phyloP scores from a whole-genome alignment of 495 filamentous ascomycete species.

The Aspergillus wentii region DNA sequence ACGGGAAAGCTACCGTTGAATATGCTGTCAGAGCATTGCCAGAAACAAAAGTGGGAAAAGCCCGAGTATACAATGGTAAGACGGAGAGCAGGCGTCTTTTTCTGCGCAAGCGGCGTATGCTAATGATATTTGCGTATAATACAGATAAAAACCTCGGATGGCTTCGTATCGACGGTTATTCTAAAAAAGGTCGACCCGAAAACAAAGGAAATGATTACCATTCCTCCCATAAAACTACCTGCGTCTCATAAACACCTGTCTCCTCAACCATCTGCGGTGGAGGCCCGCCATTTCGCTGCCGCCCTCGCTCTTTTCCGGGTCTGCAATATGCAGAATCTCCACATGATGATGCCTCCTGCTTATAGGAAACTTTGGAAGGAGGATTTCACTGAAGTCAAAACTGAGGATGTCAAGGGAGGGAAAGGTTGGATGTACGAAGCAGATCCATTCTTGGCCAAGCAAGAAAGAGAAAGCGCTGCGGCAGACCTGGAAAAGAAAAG shows the following conservation, averaged over 20 bases:
- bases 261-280: constrained; percentile 67
- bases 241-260: constrained; percentile 64
- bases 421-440: constrained; percentile 92
- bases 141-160: constrained; percentile 50
- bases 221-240: constrained; percentile 81
- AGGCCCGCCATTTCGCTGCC: constrained; percentile 89
- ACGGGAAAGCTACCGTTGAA: constrained; percentile 94
- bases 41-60: constrained; percentile 91
- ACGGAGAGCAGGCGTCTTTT: neutral
- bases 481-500: constrained; percentile 67
- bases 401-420: constrained; percentile 67
- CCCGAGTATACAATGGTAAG: constrained; percentile 81
- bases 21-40: constrained; percentile 88
- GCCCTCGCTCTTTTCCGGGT: constrained; percentile 87
- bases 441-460: constrained; percentile 79
- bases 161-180: constrained; percentile 73
- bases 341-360: constrained; percentile 88
- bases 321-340: constrained; percentile 88
- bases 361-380: constrained; percentile 86
- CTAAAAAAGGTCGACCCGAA: constrained; percentile 76
- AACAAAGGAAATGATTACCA: constrained; percentile 64
- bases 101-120: constrained; percentile 4
- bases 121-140: constrained; percentile 6
- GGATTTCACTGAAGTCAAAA: constrained; percentile 74
- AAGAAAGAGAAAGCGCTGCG: constrained; percentile 72